Conservation (phyloP, 2,329 filamentous ascomycete genomes). For the Chaetomiaceae sp. region DNA sequence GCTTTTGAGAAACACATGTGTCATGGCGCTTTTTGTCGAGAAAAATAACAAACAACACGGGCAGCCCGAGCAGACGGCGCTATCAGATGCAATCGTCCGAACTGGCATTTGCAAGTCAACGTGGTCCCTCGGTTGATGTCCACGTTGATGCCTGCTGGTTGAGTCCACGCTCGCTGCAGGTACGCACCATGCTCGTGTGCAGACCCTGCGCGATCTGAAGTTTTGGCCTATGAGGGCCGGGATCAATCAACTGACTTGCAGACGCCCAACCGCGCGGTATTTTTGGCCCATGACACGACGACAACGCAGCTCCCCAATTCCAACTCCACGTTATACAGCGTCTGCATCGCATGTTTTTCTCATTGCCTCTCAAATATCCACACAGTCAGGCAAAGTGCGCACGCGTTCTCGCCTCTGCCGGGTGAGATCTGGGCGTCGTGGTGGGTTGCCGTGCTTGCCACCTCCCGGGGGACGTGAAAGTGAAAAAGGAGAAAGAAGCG, state of each 20-base stretch:
- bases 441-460: conserved; percentile 8
- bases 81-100: conserved; percentile 4
- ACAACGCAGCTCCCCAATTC: no score
- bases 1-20: no score
- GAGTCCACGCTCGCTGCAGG: conserved; percentile 7
- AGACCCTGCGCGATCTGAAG: conserved; percentile 5
- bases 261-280: conserved; percentile 5
- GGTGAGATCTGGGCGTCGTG: not conserved
- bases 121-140: conserved; percentile 4
- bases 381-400: not conserved
- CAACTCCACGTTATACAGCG: no score
- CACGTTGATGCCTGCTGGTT: conserved; percentile 9
- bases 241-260: conserved; percentile 6
- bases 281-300: not conserved
- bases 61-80: not conserved
- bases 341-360: no score
- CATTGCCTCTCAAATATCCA: not conserved
- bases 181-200: conserved; percentile 11
- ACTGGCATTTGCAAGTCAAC: not conserved
- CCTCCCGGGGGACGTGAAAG: not conserved
- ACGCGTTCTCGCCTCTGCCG: not conserved
- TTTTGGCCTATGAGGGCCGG: conserved; percentile 1
- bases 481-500: not conserved
- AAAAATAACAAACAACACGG: no score
- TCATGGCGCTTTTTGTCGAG: no score